Evolutionary conservation across 179 eudicot genomes (phyloP), one percentile per base, ranked within the genome.

Genomic region (Spinacia oleracea): DNA sequence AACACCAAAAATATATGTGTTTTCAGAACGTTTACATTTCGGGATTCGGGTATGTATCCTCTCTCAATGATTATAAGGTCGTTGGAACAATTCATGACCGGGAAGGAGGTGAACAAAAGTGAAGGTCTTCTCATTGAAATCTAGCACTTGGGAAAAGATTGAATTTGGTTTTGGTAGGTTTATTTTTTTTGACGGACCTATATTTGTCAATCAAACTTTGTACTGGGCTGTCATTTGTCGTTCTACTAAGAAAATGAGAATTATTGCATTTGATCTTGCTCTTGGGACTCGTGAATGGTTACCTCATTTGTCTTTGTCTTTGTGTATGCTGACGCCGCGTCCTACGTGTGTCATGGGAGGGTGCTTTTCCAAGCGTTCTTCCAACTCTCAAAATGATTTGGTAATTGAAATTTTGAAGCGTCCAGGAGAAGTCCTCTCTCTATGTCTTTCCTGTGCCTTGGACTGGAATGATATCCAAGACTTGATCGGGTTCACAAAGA

Each of bases 21-120:
- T n/a, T n/a, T n/a, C n/a, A n/a, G n/a, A 18, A 66, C 48, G 9
- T 2, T 1, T 12, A 3, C 12, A 11, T 12, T 35, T 77, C 73
- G 79, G 79, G 73, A 14, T 77, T 77, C 15, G 79, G 64, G 48
- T 23, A 66, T 77, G 79, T 77, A 7, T 66, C 75, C 6, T 46
- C 55, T 1, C 18, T 25, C 12, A 63, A 77, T 56, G 68, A 77
- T 27, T 23, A 77, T 72, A 53, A 69, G 55, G 35, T 77, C 18
- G 74, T 77, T 12, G 27, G 74, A 10, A 69, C 69, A 12, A 69
- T 59, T 38, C 15, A 55, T 23, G 5, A 40, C 5, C 6, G 21
- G 27, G 9, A 4, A 27, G 10, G 1, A 25, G 31, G 25, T 16
- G 6, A n/a, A 15, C 10, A 1, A n/a, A n/a, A 9, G 67, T 69